Percentiles rank a stretch among this genome's conserved stretches.
phyloP scores from a whole-genome alignment of 257 asterid genomes.

The Primulina tabacum region DNA sequence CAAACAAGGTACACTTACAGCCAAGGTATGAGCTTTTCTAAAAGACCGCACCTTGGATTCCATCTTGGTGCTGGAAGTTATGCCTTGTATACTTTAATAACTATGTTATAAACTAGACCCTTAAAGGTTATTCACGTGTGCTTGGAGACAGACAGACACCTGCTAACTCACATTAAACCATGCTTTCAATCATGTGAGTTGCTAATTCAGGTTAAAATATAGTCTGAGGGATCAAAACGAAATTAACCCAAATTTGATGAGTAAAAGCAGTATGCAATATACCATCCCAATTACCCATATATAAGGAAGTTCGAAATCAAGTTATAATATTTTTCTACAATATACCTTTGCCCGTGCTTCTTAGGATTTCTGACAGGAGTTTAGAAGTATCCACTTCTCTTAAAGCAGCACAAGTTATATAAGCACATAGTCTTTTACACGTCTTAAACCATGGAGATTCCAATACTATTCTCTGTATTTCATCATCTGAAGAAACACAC shows the following conservation, averaged over 20 bases:
- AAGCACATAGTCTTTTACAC: slow-evolving; percentile 80
- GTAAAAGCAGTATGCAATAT: slow-evolving; percentile 5
- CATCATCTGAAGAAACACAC: slow-evolving; percentile 55
- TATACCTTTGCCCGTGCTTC: slow-evolving; percentile 38
- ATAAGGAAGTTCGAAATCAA: slow-evolving; percentile 22
- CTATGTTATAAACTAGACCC: neutral
- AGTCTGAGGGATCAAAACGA: neutral
- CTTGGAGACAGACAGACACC: neutral
- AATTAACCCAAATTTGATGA: neutral
- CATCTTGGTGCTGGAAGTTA: neutral
- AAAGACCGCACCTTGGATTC: neutral
- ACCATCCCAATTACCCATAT: neutral
- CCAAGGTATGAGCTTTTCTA: neutral
- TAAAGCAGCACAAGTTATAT: slow-evolving; percentile 72
- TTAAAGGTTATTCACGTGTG: neutral
- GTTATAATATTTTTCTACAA: neutral
- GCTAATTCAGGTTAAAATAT: neutral
- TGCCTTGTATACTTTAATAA: neutral
- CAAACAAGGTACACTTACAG: neutral
- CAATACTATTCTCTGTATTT: slow-evolving; percentile 63
- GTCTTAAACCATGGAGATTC: slow-evolving; percentile 94
- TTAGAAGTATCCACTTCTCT: slow-evolving; percentile 89
- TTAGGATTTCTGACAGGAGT: slow-evolving; percentile 52
- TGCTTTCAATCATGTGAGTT: neutral
- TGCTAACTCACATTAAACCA: neutral